Evolutionary conservation across 164 flowering plant genomes (phyloP).

Genomic region (Kalanchoe fedtschenkoi): DNA sequence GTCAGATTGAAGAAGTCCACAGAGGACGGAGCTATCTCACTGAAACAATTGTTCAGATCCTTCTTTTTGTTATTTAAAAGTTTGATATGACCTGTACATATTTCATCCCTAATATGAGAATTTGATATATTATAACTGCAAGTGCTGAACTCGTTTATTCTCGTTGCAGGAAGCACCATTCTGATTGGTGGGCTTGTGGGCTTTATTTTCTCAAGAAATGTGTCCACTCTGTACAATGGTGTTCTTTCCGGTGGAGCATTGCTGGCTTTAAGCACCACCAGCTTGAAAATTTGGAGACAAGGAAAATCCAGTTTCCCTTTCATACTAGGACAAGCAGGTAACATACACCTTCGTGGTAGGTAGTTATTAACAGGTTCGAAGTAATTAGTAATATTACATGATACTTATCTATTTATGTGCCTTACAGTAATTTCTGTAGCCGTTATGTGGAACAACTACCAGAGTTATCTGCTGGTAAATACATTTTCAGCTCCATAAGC

Average conservation of each 20-base stretch:
- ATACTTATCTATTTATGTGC: conserved; percentile 7
- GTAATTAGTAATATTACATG: neutral
- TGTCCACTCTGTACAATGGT: conserved; percentile 32
- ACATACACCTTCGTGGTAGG: neutral
- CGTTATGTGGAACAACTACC: conserved; percentile 51
- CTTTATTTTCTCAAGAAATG: conserved; percentile 56
- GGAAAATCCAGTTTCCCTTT: conserved; percentile 85
- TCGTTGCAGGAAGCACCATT: conserved; percentile 40
- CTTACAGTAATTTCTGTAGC: conserved; percentile 57
- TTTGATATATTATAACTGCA: neutral
- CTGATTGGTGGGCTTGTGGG: conserved; percentile 60
- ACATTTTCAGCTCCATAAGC: neutral
- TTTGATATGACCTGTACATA: neutral
- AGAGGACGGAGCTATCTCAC: too few species aligned
- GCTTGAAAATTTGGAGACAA: conserved; percentile 82
- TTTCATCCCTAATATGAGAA: neutral
- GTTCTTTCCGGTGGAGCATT: conserved; percentile 66
- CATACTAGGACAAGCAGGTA: conserved; percentile 92
- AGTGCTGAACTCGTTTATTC: neutral
- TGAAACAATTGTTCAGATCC: neutral
- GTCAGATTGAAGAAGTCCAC: too few species aligned
- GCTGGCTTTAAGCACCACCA: conserved; percentile 52
- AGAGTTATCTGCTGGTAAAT: conserved; percentile 50
- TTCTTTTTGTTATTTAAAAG: neutral
- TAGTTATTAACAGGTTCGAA: neutral